phyloP scores from a whole-genome alignment of 345 rosid species.

The Arabis hirsuta region DNA sequence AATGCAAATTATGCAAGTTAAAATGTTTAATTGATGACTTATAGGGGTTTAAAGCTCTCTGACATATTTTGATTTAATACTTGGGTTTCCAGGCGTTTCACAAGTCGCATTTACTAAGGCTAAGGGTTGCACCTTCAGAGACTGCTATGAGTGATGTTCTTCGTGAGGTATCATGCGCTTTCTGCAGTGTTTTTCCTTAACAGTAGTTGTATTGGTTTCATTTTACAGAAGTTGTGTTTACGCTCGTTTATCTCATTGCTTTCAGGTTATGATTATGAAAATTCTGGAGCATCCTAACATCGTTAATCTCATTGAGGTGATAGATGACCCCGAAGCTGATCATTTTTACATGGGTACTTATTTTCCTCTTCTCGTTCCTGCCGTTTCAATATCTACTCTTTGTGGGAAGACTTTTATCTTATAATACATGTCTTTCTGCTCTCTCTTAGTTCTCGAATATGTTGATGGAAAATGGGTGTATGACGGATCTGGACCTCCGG shows the following conservation, averaged over 20 bases:
- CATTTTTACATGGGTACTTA: slow-evolving; percentile 96
- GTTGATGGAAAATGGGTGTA: slow-evolving; percentile 85
- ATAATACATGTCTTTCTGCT: not conserved
- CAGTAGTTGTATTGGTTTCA: slow-evolving; percentile 2
- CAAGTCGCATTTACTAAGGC: slow-evolving; percentile 83
- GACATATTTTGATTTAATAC: slow-evolving; percentile 13
- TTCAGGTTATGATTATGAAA: slow-evolving; percentile 93
- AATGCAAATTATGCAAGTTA: not conserved
- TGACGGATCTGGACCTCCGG: slow-evolving; percentile 66
- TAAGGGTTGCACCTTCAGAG: slow-evolving; percentile 96
- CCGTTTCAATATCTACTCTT: slow-evolving; percentile 19
- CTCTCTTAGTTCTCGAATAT: slow-evolving; percentile 83
- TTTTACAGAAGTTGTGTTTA: slow-evolving; percentile 16
- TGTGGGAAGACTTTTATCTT: not conserved
- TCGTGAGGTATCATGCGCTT: slow-evolving; percentile 70
- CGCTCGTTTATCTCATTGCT: slow-evolving; percentile 13
- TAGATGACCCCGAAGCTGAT: slow-evolving; percentile 93
- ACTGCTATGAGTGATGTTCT: slow-evolving; percentile 98
- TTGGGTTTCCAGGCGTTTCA: slow-evolving; percentile 77
- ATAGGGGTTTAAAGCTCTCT: slow-evolving; percentile 20
- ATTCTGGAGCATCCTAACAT: slow-evolving; percentile 94
- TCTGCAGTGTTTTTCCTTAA: not conserved
- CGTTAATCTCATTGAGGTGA: slow-evolving; percentile 96
- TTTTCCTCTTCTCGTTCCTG: slow-evolving; percentile 28
- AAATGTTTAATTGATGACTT: slow-evolving; percentile 16